Evolutionary conservation across 768 basidiomycete species (phyloP), one percentile per base, ranked within the genome.

Genomic region (Boletellus ananas): DNA sequence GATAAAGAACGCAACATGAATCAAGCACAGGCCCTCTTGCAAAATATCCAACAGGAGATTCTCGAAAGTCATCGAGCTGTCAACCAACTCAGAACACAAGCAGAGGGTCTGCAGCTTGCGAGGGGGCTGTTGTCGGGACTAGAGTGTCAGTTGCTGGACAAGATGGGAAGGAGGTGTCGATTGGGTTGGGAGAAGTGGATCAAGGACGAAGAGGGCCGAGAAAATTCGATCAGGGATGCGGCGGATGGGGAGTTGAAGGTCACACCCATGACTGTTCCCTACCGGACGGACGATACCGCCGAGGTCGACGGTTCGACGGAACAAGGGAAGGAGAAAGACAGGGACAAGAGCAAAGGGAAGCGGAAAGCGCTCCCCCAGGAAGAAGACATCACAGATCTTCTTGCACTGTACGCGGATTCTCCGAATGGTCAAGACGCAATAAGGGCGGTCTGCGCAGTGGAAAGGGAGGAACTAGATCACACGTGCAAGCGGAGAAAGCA

Each of bases 101-200:
- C 88, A 4, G 85, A 85, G 43, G 79, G 79, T 1, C 73, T 94
- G 8, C 65, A 78, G 6, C 76, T 83, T 25, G 77, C 83, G 9
- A 83, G 83, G 50, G 72, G 77, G 47, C 63, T 71, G 21, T 71
- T 95, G 41, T 71, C 76, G 27, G 76, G 77, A 29, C 68, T 94
- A 48, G 86, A 92, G 66, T 69, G 67, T 16, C 83, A 83, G 52
- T 70, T 97, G 27, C 70, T 77, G 23, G 72, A 71, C 7, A 91
- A 88, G 69, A 90, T 96, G 83, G 87, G 85, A 17, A 79, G 79
- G 58, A 75, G 87, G 56, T 92, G 91, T 71, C 79, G 89, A 43
- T 62, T 87, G 21, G 95, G 94, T 3, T 97, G 88, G 85, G 91
- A 95, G 65, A 90, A 88, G 59, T 98, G 95, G 94, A 71, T 89